Base-by-base conservation (phyloP, 208 protist species). In the Trypanosoma melophagium region DNA sequence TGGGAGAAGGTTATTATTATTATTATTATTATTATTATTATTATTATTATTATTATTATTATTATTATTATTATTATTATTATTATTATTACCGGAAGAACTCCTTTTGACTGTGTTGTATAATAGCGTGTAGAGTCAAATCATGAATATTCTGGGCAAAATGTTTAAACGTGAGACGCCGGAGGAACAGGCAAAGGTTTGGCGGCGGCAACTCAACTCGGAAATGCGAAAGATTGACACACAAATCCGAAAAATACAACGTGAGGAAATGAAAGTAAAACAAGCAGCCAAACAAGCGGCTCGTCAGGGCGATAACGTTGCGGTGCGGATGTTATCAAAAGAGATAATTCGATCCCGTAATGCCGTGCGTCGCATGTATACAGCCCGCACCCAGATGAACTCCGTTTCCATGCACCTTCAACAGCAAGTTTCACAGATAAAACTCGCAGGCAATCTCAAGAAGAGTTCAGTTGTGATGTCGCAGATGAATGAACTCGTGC, bases 371-470 rank as follows among this genome's bases (percentile, higher is more conserved):
- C 84, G 93, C 35, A 71, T 97, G 74, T 89, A 92, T 74, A 86
- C 79, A n/a, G 86, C 89, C 25, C 95, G 95, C 65, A 79, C 93
- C 13, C 90, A 97, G 70, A 94, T 97, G 79, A 96, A 92, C 76
- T 96, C 90, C 0, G 89, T 95, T 9, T 31, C 81, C 4, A 91
- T 97, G 86, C 88, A 96, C 63, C 69, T 97, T 42, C 86, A 95
- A 58, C 87, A 97, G 60, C 86, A 93, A 71, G 28, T 89, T 31
- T 79, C 74, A 16, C 88, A 94, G 76, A 77, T 92, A 50, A 93
- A 89, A 63, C 71, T 97, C 53, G 76, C 79, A 0, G 90, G 93
- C 7, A 67, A 66, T 19, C 81, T 97, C 13, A 24, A 86, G 71
- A 81, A 81, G 74, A 93, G 83, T 60, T 53, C 79, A 0, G 83